Conservation (phyloP, 2,329 filamentous ascomycete genomes). For the Cytospora chrysosperma region DNA sequence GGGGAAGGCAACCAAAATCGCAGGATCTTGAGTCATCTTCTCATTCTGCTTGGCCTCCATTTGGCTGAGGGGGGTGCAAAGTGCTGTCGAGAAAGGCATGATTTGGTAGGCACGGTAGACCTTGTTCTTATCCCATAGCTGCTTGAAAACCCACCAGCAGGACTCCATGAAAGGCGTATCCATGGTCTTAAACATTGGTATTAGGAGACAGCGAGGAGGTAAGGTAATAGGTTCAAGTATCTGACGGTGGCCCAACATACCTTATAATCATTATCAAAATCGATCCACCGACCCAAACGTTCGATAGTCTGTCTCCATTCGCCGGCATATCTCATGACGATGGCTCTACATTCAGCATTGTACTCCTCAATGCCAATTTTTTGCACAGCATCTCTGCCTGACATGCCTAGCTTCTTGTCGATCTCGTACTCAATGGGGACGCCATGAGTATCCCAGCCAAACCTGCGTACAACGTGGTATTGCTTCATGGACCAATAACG, state of each 20-base stretch:
- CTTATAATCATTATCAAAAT: slow-evolving; percentile 97
- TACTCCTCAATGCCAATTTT: slow-evolving; percentile 84
- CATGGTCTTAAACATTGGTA: slow-evolving; percentile 60
- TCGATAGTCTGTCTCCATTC: slow-evolving; percentile 90
- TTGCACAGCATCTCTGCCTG: slow-evolving; percentile 74
- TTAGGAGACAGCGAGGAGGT: slow-evolving; percentile 17
- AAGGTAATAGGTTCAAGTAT: too few species aligned
- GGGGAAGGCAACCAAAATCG: slow-evolving; percentile 70
- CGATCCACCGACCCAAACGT: slow-evolving; percentile 87
- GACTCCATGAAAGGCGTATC: slow-evolving; percentile 74
- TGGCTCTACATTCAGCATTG: slow-evolving; percentile 85
- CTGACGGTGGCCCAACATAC: neutral
- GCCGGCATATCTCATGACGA: slow-evolving; percentile 84
- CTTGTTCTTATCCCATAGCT: slow-evolving; percentile 68
- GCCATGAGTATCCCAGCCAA: slow-evolving; percentile 93
- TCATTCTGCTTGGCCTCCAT: slow-evolving; percentile 76
- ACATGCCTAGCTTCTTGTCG: slow-evolving; percentile 90
- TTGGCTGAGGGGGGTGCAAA: slow-evolving; percentile 72
- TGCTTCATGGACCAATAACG: slow-evolving; percentile 98
- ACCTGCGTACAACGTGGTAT: slow-evolving; percentile 86
- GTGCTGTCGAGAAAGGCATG: slow-evolving; percentile 73
- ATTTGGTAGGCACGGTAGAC: slow-evolving; percentile 73
- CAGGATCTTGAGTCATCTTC: slow-evolving; percentile 72
- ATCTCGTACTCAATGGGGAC: slow-evolving; percentile 96
- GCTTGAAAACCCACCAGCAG: slow-evolving; percentile 77